These are phyloP conservation scores for Teratosphaeriaceae sp. DNA, from an alignment of 2,329 filamentous ascomycete species.

Conservation along the genomic window DNA sequence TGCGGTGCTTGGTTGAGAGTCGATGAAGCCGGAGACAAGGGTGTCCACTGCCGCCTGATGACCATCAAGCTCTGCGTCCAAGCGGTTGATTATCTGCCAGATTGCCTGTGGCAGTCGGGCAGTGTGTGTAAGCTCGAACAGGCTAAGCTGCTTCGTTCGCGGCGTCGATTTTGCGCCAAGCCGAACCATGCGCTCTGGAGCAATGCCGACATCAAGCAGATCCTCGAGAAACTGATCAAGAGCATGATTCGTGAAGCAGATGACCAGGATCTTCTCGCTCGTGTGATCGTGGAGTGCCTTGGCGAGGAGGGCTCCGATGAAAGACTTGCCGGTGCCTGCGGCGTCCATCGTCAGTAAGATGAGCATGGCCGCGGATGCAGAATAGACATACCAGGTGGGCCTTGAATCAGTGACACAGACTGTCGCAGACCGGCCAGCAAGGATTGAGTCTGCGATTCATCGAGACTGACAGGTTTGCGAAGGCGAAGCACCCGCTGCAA, in stretches of 20 bases:
- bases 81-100: slow-evolving; percentile 22
- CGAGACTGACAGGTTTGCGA: slow-evolving; percentile 33
- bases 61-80: not conserved
- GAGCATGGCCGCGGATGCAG: no score
- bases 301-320: slow-evolving; percentile 59
- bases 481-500: slow-evolving; percentile 29
- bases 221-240: slow-evolving; percentile 56
- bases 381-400: slow-evolving; percentile 56
- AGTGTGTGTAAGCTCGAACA: slow-evolving; percentile 31
- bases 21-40: not conserved
- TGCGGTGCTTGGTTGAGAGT: not conserved
- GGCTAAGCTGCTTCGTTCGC: slow-evolving; percentile 44
- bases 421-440: slow-evolving; percentile 49
- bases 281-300: slow-evolving; percentile 49
- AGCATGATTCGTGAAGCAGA: slow-evolving; percentile 49
- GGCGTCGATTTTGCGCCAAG: slow-evolving; percentile 50
- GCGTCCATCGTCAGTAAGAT: not conserved
- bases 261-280: slow-evolving; percentile 50
- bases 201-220: slow-evolving; percentile 46
- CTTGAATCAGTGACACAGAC: slow-evolving; percentile 58
- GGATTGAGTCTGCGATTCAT: slow-evolving; percentile 51
- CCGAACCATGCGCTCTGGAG: slow-evolving; percentile 45
- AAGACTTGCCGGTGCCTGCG: slow-evolving; percentile 67
- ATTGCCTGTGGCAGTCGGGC: slow-evolving; percentile 26
- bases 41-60: not conserved